Conservation (phyloP, 305 asterid species). For the Euphrasia arctica region DNA sequence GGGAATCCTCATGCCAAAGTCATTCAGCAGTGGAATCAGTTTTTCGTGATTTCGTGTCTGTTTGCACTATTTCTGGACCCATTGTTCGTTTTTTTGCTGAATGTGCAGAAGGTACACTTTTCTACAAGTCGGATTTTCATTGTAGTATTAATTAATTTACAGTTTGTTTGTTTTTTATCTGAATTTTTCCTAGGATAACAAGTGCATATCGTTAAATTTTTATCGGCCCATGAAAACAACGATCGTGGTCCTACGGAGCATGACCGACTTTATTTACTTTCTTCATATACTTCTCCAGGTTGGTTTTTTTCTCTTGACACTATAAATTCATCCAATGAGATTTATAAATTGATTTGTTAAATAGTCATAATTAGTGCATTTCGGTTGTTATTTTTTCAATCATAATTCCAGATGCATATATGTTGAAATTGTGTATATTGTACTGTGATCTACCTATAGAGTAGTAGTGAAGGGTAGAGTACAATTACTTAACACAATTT, state of each 20-base stretch:
- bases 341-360: too few species aligned
- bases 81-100: slow-evolving; percentile 66
- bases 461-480: too few species aligned
- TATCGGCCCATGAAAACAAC: slow-evolving; percentile 52
- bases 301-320: background rate
- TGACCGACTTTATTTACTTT: slow-evolving; percentile 60
- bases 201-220: slow-evolving; percentile 53
- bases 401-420: too few species aligned
- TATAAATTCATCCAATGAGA: too few species aligned
- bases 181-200: slow-evolving; percentile 39
- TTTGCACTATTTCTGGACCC: slow-evolving; percentile 78
- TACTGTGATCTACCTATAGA: too few species aligned
- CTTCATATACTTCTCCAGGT: slow-evolving; percentile 78
- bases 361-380: too few species aligned
- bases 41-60: slow-evolving; percentile 64
- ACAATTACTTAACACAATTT: too few species aligned
- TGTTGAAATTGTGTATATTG: too few species aligned
- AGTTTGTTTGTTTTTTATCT: background rate
- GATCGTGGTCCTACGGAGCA: slow-evolving; percentile 53
- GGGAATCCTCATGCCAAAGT: slow-evolving; percentile 73
- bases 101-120: slow-evolving; percentile 50
- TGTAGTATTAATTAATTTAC: background rate
- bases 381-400: too few species aligned
- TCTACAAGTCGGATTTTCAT: background rate
- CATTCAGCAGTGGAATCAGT: slow-evolving; percentile 75